Conservation (phyloP, 495 filamentous ascomycete species). For the Aspergillus nanangensis region DNA sequence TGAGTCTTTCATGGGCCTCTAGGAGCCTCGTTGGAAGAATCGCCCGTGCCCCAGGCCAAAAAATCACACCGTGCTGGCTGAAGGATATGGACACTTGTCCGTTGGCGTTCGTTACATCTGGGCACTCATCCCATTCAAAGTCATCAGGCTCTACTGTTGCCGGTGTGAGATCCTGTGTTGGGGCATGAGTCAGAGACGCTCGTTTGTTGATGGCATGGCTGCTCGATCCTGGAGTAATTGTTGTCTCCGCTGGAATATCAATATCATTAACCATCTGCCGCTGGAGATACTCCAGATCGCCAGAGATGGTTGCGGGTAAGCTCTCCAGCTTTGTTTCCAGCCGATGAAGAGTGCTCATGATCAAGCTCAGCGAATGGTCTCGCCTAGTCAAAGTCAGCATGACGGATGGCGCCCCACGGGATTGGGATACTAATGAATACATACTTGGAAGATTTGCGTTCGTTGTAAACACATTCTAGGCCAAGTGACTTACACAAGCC, state of each 20-base stretch:
- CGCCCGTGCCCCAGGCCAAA: conserved; percentile 38
- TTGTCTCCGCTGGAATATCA: conserved; percentile 10
- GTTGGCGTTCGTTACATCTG: conserved; percentile 22
- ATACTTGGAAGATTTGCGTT: conserved; percentile 46
- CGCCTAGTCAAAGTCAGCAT: conserved; percentile 21
- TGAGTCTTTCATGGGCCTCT: conserved; percentile 31
- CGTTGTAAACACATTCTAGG: conserved; percentile 47
- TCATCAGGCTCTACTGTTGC: conserved; percentile 25
- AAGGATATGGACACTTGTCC: conserved; percentile 43
- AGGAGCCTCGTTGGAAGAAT: conserved; percentile 35
- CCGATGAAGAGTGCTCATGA: conserved; percentile 47
- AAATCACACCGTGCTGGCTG: conserved; percentile 45
- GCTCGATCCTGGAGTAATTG: conserved; percentile 8
- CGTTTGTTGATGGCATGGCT: conserved; percentile 11
- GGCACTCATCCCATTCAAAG: conserved; percentile 32
- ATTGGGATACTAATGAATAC: conserved; percentile 1
- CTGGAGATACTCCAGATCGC: conserved; percentile 30
- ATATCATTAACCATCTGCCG: conserved; percentile 18
- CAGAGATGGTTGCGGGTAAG: conserved; percentile 31
- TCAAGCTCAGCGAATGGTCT: conserved; percentile 44
- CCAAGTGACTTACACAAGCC: conserved; percentile 43
- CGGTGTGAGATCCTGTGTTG: conserved; percentile 25
- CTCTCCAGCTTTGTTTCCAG: conserved; percentile 44
- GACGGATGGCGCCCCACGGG: too few relatives aligned
- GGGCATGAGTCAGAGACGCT: conserved; percentile 4